Evolutionary conservation across 2,329 filamentous ascomycete genomes (phyloP), one percentile per base, ranked within the genome.

Genomic region (Botrytis byssoidea): DNA sequence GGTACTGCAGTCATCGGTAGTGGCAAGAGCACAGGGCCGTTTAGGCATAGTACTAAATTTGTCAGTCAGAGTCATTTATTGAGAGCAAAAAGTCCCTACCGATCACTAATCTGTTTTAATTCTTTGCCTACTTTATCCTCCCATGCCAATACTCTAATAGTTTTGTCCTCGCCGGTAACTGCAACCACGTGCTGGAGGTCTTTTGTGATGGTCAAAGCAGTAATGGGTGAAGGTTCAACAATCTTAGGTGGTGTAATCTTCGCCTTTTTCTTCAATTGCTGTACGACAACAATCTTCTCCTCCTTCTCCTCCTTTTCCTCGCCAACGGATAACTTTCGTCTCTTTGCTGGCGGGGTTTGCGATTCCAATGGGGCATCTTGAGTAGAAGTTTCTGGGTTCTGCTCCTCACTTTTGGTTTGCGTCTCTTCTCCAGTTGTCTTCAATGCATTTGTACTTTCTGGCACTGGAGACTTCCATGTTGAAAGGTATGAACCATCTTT

Each of bases 91-190:
- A 14, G 65, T 40, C 18, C 81, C 81, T 85, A 93, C 92, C 95
- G 89, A 82, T 90, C 87, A 82, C 92, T 97, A 73, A 94, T 81
- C 79, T 93, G 87, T 44, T 85, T 84, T 42, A 98, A 83, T 3
- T 74, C 40, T 1, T 69, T 61, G 40, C 76, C 76, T 70, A 72
- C 83, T 1, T 91, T 92, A 3, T 86, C 83, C 44, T 89, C 86
- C 74, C 95, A 85, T 77, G 89, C 86, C 80, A 98, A 93, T 0
- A 98, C 93, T 82, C 93, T 93, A 59, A 99, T 87, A 68, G 88
- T 90, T 84, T 99, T 99, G 85, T 98, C 96, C 79, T 97, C 93
- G n/a, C 89, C 91, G 14, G 94, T 97, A 44, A 97, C 89, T 35
- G 90, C 92, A 60, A 97, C 85, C 32, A 97, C 82, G 83, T 97